Percentiles rank a stretch among this genome's conserved stretches.
Evolutionary conservation across 2,329 filamentous ascomycete genomes (phyloP).

Genomic region (Didymella keratinophila): DNA sequence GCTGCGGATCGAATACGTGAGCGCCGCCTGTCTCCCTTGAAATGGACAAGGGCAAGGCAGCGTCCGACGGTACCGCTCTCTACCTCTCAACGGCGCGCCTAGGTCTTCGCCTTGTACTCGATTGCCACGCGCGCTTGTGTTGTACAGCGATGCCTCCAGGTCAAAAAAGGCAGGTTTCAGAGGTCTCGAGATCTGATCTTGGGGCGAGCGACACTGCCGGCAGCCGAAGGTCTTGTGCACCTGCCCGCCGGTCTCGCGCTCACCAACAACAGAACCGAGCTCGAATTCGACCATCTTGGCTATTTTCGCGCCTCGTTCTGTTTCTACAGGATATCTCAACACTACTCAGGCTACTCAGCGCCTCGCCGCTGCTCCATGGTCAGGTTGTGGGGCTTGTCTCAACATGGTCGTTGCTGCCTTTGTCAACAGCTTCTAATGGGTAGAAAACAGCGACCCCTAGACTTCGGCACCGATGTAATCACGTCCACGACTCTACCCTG

Average conservation of each 20-base stretch:
- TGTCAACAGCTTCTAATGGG: neutral
- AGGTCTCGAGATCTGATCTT: conserved; percentile 17
- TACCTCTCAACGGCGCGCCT: conserved; percentile 7
- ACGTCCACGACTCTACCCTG: neutral
- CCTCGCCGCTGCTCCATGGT: neutral
- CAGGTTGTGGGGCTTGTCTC: neutral
- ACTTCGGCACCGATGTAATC: neutral
- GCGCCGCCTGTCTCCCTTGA: neutral
- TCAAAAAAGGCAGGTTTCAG: conserved; percentile 11
- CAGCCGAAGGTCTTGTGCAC: conserved; percentile 13
- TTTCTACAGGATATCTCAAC: neutral
- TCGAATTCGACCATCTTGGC: neutral
- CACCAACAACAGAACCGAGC: neutral
- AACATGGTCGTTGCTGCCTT: neutral
- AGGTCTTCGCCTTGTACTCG: neutral
- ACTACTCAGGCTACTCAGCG: neutral
- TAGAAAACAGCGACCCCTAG: neutral
- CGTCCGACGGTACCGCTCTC: conserved; percentile 5
- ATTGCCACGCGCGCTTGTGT: conserved; percentile 7
- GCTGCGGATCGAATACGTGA: neutral
- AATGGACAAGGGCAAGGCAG: neutral
- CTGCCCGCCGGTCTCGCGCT: neutral
- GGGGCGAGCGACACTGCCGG: conserved; percentile 14
- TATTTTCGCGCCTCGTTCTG: neutral
- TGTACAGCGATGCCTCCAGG: conserved; percentile 9